A percentile compares a stretch with the other conserved stretches of the same genome.
Conservation (phyloP, 495 filamentous ascomycete species). For the Penicillium samsonianum region DNA sequence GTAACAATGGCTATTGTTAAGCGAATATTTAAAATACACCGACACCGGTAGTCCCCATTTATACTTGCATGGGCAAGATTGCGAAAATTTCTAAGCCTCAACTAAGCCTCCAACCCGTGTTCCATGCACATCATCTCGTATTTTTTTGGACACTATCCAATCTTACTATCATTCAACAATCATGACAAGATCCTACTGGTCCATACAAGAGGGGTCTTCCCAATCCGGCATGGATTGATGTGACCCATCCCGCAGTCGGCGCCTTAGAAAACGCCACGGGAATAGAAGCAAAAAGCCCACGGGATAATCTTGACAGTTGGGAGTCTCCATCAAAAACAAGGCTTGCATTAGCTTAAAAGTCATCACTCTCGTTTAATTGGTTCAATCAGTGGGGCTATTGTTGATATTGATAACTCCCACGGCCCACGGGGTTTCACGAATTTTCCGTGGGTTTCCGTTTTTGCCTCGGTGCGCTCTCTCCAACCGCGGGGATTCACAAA, state of each 20-base stretch:
- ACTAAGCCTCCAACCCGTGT: neutral
- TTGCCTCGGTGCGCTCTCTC: neutral
- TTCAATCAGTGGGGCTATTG: neutral
- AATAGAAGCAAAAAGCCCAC: neutral
- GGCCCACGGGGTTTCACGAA: neutral
- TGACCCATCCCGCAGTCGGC: neutral
- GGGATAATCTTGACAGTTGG: neutral
- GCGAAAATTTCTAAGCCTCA: neutral
- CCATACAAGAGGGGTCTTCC: neutral
- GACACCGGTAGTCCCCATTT: neutral
- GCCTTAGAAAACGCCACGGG: neutral
- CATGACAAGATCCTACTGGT: neutral
- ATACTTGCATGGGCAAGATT: neutral
- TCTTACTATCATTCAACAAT: neutral
- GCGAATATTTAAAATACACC: neutral
- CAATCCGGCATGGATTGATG: neutral
- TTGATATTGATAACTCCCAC: neutral
- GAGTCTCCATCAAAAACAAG: neutral
- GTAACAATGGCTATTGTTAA: neutral
- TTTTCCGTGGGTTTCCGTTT: neutral
- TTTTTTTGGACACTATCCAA: too few species aligned
- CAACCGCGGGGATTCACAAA: too few species aligned
- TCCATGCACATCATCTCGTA: neutral
- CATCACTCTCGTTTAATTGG: neutral
- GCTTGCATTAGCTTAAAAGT: neutral